Evolutionary conservation across 164 flowering plant genomes (phyloP).

Genomic region (Saururus chinensis): DNA sequence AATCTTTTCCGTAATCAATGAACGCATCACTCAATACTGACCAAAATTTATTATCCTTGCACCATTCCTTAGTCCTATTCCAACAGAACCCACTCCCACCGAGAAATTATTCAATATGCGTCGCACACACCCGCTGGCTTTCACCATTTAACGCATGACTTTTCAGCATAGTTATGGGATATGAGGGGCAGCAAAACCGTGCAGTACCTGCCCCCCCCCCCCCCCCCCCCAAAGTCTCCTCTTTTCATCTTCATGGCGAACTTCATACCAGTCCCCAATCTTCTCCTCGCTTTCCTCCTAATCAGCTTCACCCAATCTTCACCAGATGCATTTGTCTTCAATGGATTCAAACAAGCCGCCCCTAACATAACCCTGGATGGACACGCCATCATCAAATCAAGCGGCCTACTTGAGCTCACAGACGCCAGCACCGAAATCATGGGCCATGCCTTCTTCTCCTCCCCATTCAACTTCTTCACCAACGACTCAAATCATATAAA

Average conservation of each 20-base stretch:
- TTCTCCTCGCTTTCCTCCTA: background rate
- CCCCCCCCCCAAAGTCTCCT: too few species aligned
- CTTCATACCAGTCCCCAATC: background rate
- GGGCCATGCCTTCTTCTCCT: conserved; percentile 1
- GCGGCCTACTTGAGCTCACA: conserved; percentile 8
- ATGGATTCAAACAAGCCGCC: background rate
- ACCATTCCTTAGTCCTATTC: too few species aligned
- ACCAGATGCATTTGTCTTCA: background rate
- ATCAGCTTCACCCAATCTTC: background rate
- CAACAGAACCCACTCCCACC: too few species aligned
- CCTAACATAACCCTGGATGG: background rate
- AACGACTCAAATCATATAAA: background rate
- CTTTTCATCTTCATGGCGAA: background rate
- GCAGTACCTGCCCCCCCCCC: too few species aligned
- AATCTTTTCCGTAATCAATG: too few species aligned
- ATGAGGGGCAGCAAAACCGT: too few species aligned
- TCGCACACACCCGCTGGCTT: too few species aligned
- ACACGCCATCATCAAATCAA: background rate
- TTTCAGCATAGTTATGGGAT: too few species aligned
- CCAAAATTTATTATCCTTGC: too few species aligned
- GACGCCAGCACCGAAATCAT: conserved; percentile 1
- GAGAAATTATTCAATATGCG: too few species aligned
- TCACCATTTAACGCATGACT: too few species aligned
- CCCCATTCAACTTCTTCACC: conserved; percentile 15
- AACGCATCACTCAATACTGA: too few species aligned